Evolutionary conservation across 2,329 filamentous ascomycete species (phyloP).

Genomic region (Cadophora sp.): DNA sequence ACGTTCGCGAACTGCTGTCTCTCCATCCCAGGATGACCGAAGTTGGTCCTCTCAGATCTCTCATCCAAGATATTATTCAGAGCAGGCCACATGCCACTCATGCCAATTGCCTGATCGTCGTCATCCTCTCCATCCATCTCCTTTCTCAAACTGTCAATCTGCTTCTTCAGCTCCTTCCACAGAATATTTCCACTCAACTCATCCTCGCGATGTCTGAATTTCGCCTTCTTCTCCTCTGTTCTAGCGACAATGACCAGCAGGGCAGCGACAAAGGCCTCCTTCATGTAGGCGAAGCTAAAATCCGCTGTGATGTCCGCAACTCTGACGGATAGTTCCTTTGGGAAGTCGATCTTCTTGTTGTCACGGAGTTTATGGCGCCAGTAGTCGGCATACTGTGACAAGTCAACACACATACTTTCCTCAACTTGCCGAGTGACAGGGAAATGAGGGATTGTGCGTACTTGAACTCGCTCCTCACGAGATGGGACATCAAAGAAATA

Average conservation of each 20-base stretch:
- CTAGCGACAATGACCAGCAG: slow-evolving; percentile 62
- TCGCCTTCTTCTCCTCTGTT: slow-evolving; percentile 27
- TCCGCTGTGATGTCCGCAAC: slow-evolving; percentile 67
- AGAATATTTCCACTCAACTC: slow-evolving; percentile 59
- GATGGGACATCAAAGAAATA: slow-evolving; percentile 68
- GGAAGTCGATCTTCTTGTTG: slow-evolving; percentile 66
- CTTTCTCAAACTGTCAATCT: slow-evolving; percentile 65
- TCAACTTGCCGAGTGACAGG: not conserved
- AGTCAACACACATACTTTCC: not conserved
- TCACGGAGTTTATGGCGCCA: slow-evolving; percentile 64
- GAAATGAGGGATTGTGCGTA: not conserved
- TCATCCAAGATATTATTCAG: slow-evolving; percentile 32
- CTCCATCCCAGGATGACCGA: slow-evolving; percentile 10
- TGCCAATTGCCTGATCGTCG: slow-evolving; percentile 17
- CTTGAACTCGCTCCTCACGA: slow-evolving; percentile 56
- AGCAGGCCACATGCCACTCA: slow-evolving; percentile 33
- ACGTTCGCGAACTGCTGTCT: not conserved
- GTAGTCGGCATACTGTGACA: slow-evolving; percentile 61
- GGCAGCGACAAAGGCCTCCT: slow-evolving; percentile 71
- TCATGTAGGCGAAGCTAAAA: slow-evolving; percentile 75
- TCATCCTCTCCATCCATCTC: slow-evolving; percentile 56
- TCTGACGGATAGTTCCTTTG: slow-evolving; percentile 61
- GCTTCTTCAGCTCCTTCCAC: slow-evolving; percentile 69
- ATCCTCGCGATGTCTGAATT: slow-evolving; percentile 41
- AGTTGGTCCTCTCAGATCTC: slow-evolving; percentile 3